These are phyloP conservation scores for Epichloe scottii DNA, from an alignment of 2,329 filamentous ascomycete species.

Conservation along the genomic window DNA sequence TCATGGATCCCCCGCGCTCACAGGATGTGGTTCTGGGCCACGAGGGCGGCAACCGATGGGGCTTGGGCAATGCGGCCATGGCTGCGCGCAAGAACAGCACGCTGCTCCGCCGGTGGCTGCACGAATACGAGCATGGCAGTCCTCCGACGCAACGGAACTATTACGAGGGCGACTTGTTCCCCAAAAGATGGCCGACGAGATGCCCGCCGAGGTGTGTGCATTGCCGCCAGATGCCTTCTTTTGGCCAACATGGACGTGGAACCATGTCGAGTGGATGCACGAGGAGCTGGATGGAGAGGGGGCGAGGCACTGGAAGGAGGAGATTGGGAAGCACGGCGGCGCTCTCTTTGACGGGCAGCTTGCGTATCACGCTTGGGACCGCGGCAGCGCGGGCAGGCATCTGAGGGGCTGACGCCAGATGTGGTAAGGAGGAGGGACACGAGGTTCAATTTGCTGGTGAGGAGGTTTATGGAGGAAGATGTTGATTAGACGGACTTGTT, in stretches of 20 bases:
- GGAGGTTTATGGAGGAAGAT: conserved; percentile 9
- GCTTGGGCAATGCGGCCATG: conserved; percentile 8
- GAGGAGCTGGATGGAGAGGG: conserved; percentile 3
- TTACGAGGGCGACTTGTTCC: conserved; percentile 5
- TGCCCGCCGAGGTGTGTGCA: conserved; percentile 5
- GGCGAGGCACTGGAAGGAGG: conserved; percentile 2
- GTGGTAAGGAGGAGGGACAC: conserved; percentile 6
- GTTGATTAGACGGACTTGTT: not conserved
- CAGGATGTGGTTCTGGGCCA: conserved; percentile 7
- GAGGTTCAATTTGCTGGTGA: conserved; percentile 9
- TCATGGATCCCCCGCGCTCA: conserved; percentile 3
- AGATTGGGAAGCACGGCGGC: conserved; percentile 7
- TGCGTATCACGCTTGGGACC: conserved; percentile 10
- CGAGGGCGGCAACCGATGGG: conserved; percentile 8
- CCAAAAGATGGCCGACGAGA: conserved; percentile 1
- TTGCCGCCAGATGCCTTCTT: conserved; percentile 9
- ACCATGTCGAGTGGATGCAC: conserved; percentile 10
- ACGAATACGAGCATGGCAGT: conserved; percentile 1
- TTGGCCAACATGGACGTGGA: conserved; percentile 10
- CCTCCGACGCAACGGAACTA: conserved; percentile 1
- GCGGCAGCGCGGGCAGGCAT: conserved; percentile 2
- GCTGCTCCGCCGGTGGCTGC: conserved; percentile 7
- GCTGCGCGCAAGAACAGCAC: conserved; percentile 9
- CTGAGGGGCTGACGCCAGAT: conserved; percentile 4
- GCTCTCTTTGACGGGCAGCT: conserved; percentile 9